Conservation (phyloP, 345 rosid species). For the Brassica napus region Da-Ae NC_063436.1:18423001-18423500, state of each 20-base stretch:
- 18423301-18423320: background rate
- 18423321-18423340: background rate
- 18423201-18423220: background rate
- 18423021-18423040: background rate
- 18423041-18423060: background rate
- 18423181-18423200: background rate
- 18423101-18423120: background rate
- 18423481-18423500: background rate
- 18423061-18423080: background rate
- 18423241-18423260: background rate
- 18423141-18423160: background rate
- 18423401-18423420: background rate
- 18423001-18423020: background rate
- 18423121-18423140: background rate
- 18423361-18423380: background rate
- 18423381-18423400: background rate
- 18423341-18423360: background rate
- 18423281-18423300: background rate
- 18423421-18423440: background rate
- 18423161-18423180: background rate
- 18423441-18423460: background rate
- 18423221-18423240: background rate
- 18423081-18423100: background rate
- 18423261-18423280: background rate
- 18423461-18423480: background rate